These are phyloP conservation scores for Colletotrichum aenigma DNA, from an alignment of 2,329 filamentous ascomycete genomes.

Conservation along the genomic window DNA sequence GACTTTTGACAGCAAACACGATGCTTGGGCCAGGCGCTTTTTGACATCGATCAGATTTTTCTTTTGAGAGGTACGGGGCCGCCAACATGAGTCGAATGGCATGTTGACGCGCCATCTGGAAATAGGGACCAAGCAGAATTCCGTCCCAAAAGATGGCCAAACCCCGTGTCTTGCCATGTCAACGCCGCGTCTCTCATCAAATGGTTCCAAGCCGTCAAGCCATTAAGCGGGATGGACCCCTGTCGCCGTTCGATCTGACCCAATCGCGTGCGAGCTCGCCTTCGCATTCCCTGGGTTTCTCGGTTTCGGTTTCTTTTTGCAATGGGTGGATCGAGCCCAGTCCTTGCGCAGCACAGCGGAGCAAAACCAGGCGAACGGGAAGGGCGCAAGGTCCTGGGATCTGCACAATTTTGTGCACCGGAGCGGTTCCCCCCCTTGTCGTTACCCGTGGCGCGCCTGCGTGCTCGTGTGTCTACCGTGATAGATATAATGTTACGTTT, in stretches of 20 bases:
- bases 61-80: neutral
- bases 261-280: neutral
- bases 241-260: neutral
- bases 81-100: neutral
- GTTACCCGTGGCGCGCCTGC: neutral
- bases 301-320: conserved; percentile 6
- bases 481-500: neutral
- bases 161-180: neutral
- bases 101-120: neutral
- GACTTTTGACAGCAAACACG: neutral
- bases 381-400: neutral
- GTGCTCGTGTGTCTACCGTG: neutral
- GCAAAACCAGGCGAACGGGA: neutral
- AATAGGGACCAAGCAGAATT: neutral
- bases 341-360: neutral
- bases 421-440: neutral
- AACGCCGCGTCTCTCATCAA: neutral
- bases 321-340: neutral
- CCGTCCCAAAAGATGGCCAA: neutral
- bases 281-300: neutral
- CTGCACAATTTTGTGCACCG: conserved; percentile 13
- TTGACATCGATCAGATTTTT: neutral
- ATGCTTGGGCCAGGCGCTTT: neutral
- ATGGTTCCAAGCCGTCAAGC: neutral
- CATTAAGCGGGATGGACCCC: neutral